Base-by-base conservation (phyloP, 345 rosid species). In the Dovyalis caffra region DNA sequence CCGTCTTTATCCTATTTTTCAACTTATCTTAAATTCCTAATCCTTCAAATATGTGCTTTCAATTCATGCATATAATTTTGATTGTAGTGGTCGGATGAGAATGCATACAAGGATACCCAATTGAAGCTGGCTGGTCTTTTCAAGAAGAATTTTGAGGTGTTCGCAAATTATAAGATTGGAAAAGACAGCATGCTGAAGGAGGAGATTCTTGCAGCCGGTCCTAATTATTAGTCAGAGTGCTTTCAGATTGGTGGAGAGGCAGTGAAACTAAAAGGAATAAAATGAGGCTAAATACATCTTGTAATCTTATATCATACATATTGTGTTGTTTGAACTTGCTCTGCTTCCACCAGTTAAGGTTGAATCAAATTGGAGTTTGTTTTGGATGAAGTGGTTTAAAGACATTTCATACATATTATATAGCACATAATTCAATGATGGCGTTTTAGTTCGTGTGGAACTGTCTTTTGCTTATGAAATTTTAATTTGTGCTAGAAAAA, bases 131-230 rank as follows among this genome's bases (percentile, higher is more conserved):
- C 85, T 72, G 92, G 92, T 10, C 77, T 94, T 70, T 92, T 94
- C 84, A 94, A 78, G 91, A 94, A 84, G 76, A 94, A 92, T 75
- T 94, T 94, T 8, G 91, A 83, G 84, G 87, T 85, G 15, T 94
- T 94, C 83, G 83, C 97, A 0, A 81, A 73, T 76, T 83, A 88
- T 80, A 88, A 89, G 87, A 90, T 92, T 28, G 98, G 98, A 43
- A 77, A n/a, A n/a, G n/a, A 87, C 81, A 88, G 69, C 84, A 86
- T 87, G 73, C 90, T 94, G 67, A 87, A 93, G 0, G 91, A 87
- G 74, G 93, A 92, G 88, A 94, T 94, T 78, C 88, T 87, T 20
- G 90, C 97, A 0, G 97, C 97, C 70, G 97, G 97, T 81, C 97
- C 97, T 3, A 78, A 23, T 79, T 89, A 85, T 71, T 93, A 80